Percentiles rank a stretch among this genome's conserved stretches.
Evolutionary conservation across 2,329 filamentous ascomycete species (phyloP).

Genomic region (Colletotrichum eremochloae): DNA sequence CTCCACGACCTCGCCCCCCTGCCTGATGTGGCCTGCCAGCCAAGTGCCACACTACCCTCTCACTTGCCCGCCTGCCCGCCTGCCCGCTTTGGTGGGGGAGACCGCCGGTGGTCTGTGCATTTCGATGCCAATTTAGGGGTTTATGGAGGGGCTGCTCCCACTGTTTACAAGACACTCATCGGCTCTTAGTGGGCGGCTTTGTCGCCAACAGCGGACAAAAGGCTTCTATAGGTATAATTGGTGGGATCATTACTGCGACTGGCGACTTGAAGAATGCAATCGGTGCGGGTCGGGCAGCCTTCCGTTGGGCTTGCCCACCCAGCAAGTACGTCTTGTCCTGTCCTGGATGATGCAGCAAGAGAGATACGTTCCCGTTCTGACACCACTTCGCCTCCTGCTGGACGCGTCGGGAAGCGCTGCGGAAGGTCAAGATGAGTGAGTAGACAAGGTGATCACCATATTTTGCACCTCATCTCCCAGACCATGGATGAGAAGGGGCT

Average conservation of each 20-base stretch:
- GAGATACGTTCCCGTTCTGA: conserved; percentile 12
- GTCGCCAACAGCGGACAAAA: conserved; percentile 12
- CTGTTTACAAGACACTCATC: conserved; percentile 12
- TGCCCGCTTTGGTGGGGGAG: conserved; percentile 22
- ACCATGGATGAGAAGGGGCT: neutral
- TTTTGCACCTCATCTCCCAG: conserved; percentile 1
- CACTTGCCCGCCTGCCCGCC: neutral
- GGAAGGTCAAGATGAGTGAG: neutral
- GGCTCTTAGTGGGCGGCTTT: conserved; percentile 15
- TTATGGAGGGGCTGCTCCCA: conserved; percentile 26
- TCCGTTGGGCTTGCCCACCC: conserved; percentile 8
- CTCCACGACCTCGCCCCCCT: neutral
- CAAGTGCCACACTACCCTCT: conserved; percentile 11
- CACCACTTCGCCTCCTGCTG: conserved; percentile 24
- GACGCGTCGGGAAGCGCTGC: neutral
- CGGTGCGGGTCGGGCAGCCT: conserved; percentile 22
- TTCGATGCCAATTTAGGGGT: conserved; percentile 18
- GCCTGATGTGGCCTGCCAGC: conserved; percentile 18
- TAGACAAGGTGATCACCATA: neutral
- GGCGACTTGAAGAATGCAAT: conserved; percentile 14
- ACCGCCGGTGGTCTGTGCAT: conserved; percentile 33
- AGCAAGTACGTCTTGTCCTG: neutral
- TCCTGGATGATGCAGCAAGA: neutral
- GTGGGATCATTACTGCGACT: conserved; percentile 21
- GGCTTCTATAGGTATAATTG: conserved; percentile 12